Evolutionary conservation across 345 rosid species (phyloP), one percentile per base, ranked within the genome.

Genomic region (Pseudoturritis turrita): DNA sequence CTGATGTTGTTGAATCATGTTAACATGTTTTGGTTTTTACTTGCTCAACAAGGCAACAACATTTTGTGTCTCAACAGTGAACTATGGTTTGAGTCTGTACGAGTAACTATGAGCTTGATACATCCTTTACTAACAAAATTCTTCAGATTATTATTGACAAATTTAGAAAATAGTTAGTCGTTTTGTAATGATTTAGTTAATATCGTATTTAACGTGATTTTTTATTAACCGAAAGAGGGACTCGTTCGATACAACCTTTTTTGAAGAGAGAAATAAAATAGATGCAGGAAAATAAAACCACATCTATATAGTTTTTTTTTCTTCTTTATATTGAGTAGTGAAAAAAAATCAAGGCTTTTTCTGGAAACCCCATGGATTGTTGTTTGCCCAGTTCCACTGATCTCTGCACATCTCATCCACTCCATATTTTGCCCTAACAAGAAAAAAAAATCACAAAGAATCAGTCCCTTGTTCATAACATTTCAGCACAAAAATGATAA

Each of bases 301-400:
- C 23, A 35, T 25, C 23, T 39, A 25, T 47, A 49, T 43, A 13
- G 57, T 25, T 12, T 37, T 51, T 56, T 25, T 12, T 39, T 41
- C 52, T 23, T 4, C 46, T 58, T 50, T 51, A 31, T 59, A 19
- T 23, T 23, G 18, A 43, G 55, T 19, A 29, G 64, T 54, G 19
- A 39, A 60, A 40, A 53, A 18, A 53, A 14, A 8, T 65, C 70
- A 77, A 72, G 84, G 82, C 75, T 87, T 81, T 36, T 83, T 68
- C 65, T 82, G 90, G 82, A 85, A 95, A 29, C 99, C 99, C 93
- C 83, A 82, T 72, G 96, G 97, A 65, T 91, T 88, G 22, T 81
- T 87, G 75, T 84, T 76, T 25, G 89, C 96, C 97, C 99, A 91
- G 12, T 87, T 91, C 99, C 99, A 95, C 29, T 95, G 99, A 65